These are phyloP conservation scores for Tolypocladium paradoxum DNA, from an alignment of 2,329 filamentous ascomycete species.

Conservation along the genomic window DNA sequence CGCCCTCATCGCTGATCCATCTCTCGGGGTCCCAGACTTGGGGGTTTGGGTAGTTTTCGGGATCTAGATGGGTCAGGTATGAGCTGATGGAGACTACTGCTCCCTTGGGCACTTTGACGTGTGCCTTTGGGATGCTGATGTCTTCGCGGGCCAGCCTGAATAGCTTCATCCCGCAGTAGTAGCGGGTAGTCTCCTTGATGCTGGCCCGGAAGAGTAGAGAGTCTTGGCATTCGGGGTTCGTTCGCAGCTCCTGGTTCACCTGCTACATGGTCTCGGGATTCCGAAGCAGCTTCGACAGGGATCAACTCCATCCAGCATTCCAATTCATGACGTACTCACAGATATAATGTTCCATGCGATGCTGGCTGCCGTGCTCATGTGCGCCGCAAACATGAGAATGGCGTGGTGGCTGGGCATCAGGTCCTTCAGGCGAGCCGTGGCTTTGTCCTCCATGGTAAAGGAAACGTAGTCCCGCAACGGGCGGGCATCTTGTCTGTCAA, in stretches of 20 bases:
- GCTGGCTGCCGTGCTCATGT: slow-evolving; percentile 6
- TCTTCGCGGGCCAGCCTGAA: slow-evolving; percentile 1
- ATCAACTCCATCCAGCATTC: too few relatives aligned
- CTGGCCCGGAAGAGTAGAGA: slow-evolving; percentile 8
- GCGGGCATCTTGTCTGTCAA: neutral
- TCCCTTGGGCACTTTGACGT: slow-evolving; percentile 4
- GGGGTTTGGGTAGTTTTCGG: too few relatives aligned
- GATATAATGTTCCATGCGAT: slow-evolving; percentile 8
- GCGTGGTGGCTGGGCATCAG: slow-evolving; percentile 9
- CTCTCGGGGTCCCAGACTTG: slow-evolving; percentile 9
- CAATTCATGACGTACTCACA: too few relatives aligned
- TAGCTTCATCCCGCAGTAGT: slow-evolving; percentile 6
- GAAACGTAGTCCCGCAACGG: slow-evolving; percentile 9
- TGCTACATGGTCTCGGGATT: slow-evolving; percentile 7
- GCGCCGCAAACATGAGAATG: slow-evolving; percentile 8
- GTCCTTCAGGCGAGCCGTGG: slow-evolving; percentile 5
- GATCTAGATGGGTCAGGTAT: slow-evolving; percentile 6
- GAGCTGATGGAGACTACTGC: slow-evolving; percentile 7
- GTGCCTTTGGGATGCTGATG: neutral
- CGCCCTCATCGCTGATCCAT: slow-evolving; percentile 8
- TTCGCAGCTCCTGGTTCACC: slow-evolving; percentile 7
- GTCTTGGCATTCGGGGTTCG: neutral
- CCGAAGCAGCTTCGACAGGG: slow-evolving; percentile 5
- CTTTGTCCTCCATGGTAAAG: slow-evolving; percentile 6
- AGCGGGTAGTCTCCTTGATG: slow-evolving; percentile 9